phyloP scores from a whole-genome alignment of 176 grass and related monocot genomes.

The Zea luxurians region DNA sequence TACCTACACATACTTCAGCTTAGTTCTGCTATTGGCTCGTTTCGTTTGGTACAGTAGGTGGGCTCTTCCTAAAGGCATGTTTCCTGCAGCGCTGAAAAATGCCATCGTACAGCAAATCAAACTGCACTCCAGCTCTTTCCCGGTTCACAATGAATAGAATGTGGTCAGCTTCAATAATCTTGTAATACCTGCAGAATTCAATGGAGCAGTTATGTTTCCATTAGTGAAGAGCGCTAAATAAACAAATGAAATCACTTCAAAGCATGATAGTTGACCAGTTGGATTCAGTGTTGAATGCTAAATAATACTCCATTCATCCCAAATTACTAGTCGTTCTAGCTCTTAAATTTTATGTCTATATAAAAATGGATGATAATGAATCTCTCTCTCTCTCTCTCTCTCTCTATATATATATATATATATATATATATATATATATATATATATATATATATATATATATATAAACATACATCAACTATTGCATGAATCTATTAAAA shows the following conservation, averaged over 20 bases:
- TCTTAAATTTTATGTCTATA: too few relatives aligned
- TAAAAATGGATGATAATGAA: too few relatives aligned
- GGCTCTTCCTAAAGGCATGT: constrained; percentile 63
- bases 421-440: too few relatives aligned
- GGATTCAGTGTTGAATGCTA: constrained; percentile 1
- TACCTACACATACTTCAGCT: constrained; percentile 24
- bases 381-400: too few relatives aligned
- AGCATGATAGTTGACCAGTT: constrained; percentile 7
- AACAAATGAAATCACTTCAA: neutral
- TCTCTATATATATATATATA: too few relatives aligned
- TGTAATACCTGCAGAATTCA: constrained; percentile 72
- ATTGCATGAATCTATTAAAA: too few relatives aligned
- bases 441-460: too few relatives aligned
- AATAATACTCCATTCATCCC: neutral
- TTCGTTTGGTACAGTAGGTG: constrained; percentile 64
- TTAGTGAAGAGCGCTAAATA: neutral
- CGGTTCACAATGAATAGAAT: constrained; percentile 95
- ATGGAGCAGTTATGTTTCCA: neutral
- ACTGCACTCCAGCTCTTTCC: constrained; percentile 91
- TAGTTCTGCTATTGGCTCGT: constrained; percentile 46
- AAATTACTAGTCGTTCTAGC: too few relatives aligned
- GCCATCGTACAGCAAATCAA: constrained; percentile 89
- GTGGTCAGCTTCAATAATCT: constrained; percentile 95
- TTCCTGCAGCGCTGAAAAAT: constrained; percentile 96
- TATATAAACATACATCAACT: too few relatives aligned